Percentiles rank a stretch among this genome's conserved stretches.
phyloP scores from a whole-genome alignment of 495 filamentous ascomycete genomes.

The Aspergillus funiculosus region DNA sequence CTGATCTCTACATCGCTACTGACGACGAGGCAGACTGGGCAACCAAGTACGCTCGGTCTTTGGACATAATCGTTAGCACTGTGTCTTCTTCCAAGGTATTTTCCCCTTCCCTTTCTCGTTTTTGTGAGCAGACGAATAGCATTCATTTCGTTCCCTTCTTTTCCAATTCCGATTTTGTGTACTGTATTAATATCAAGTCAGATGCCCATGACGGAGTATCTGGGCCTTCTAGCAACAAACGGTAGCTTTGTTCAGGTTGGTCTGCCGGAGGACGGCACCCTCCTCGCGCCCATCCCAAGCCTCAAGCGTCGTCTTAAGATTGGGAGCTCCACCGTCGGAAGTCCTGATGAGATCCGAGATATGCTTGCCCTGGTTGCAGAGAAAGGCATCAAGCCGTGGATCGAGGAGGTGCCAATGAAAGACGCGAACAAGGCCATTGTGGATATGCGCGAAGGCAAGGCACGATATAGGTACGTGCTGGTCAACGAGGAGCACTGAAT shows the following conservation, averaged over 20 bases:
- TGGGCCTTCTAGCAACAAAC: constrained; percentile 58
- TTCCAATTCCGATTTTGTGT: neutral
- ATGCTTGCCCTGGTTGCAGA: constrained; percentile 75
- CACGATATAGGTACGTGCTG: constrained; percentile 72
- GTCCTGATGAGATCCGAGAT: constrained; percentile 66
- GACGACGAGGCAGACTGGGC: constrained; percentile 72
- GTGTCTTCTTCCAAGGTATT: constrained; percentile 57
- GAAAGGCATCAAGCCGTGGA: constrained; percentile 67
- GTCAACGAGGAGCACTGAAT: constrained; percentile 47
- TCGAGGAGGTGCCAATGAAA: constrained; percentile 65
- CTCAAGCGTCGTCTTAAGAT: constrained; percentile 63
- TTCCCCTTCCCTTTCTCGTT: neutral
- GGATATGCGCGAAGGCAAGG: constrained; percentile 63
- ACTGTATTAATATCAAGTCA: constrained; percentile 8
- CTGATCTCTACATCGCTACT: constrained; percentile 74
- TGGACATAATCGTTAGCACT: constrained; percentile 83
- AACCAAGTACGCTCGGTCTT: constrained; percentile 52
- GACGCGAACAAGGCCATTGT: constrained; percentile 67
- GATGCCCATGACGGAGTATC: constrained; percentile 70
- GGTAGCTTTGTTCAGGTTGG: constrained; percentile 83
- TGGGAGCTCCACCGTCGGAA: constrained; percentile 66
- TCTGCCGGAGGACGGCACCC: constrained; percentile 57
- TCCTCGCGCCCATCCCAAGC: constrained; percentile 56
- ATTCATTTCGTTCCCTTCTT: too few relatives aligned
- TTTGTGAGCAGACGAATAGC: neutral